phyloP scores from a whole-genome alignment of 352 stramenopile species.

The Phytophthora hibernalis region DNA sequence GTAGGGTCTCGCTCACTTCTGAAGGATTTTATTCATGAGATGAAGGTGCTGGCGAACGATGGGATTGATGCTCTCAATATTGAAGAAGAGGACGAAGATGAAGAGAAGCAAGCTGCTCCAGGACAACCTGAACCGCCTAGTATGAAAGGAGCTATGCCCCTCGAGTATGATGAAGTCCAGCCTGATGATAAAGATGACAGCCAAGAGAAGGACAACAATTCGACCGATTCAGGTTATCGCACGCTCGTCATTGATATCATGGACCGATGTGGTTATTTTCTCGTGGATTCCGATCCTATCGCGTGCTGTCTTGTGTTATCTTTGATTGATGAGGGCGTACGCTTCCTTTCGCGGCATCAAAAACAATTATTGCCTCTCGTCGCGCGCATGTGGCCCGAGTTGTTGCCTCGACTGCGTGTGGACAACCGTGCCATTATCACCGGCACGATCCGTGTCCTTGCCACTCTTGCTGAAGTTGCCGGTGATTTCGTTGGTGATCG shows the following conservation, averaged over 20 bases:
- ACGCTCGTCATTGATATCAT: slow-evolving; percentile 76
- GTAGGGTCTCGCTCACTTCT: slow-evolving; percentile 38
- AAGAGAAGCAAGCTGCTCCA: slow-evolving; percentile 13
- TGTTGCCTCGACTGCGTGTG: slow-evolving; percentile 65
- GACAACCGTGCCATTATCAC: slow-evolving; percentile 72
- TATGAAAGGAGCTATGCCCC: slow-evolving; percentile 73
- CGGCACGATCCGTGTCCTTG: slow-evolving; percentile 58
- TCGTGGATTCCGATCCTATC: slow-evolving; percentile 70
- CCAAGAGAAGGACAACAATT: slow-evolving; percentile 29
- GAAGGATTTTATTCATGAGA: slow-evolving; percentile 67
- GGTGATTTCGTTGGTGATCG: slow-evolving; percentile 83
- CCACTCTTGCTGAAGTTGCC: slow-evolving; percentile 56
- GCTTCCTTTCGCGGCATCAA: slow-evolving; percentile 47
- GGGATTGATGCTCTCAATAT: slow-evolving; percentile 34
- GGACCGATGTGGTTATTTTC: slow-evolving; percentile 79
- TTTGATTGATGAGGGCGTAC: slow-evolving; percentile 71
- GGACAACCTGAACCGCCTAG: slow-evolving; percentile 24
- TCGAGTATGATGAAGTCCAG: slow-evolving; percentile 62
- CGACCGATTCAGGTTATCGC: slow-evolving; percentile 43
- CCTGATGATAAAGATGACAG: slow-evolving; percentile 33
- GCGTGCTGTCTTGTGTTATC: slow-evolving; percentile 78
- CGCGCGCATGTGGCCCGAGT: slow-evolving; percentile 74
- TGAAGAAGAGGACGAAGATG: slow-evolving; percentile 23
- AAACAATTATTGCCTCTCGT: slow-evolving; percentile 79
- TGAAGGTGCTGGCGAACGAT: slow-evolving; percentile 57